These are phyloP conservation scores for Phaffomyces opuntiae DNA, from an alignment of 805 yeast genomes.

Conservation along the genomic window DNA sequence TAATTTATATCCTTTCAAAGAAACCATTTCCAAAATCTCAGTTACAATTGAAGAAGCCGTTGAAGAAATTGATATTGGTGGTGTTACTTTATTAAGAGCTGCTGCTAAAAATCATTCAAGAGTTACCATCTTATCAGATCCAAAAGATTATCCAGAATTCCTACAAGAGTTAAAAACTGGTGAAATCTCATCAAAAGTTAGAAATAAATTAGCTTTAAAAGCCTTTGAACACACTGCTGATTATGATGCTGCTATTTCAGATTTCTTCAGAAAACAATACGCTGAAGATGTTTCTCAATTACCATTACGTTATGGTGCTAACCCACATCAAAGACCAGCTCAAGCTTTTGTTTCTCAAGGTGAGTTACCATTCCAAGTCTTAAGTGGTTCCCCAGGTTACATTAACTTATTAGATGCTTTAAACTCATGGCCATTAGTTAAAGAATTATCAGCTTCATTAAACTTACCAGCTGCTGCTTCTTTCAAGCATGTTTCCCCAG, in stretches of 20 bases:
- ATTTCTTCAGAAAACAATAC: constrained; percentile 95
- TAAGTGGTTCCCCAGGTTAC: constrained; percentile 95
- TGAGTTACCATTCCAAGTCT: constrained; percentile 87
- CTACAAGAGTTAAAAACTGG: constrained; percentile 69
- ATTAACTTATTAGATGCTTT: constrained; percentile 93
- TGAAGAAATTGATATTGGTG: constrained; percentile 97
- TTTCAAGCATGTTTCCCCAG: constrained; percentile 98
- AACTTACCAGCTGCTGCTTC: constrained; percentile 98
- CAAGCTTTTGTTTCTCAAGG: constrained; percentile 89
- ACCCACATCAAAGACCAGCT: constrained; percentile 99
- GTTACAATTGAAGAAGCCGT: constrained; percentile 97
- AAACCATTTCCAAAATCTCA: constrained; percentile 90
- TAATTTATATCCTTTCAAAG: constrained; percentile 96
- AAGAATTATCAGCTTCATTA: constrained; percentile 89
- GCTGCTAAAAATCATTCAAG: constrained; percentile 98
- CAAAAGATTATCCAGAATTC: constrained; percentile 84
- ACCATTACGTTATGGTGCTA: constrained; percentile 96
- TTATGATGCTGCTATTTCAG: constrained; percentile 92
- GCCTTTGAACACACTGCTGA: constrained; percentile 99
- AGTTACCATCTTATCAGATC: constrained; percentile 93
- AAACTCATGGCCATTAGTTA: constrained; percentile 98
- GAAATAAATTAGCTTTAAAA: constrained; percentile 84
- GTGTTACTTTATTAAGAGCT: constrained; percentile 94
- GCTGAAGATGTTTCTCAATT: constrained; percentile 84
- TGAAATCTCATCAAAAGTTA: constrained; percentile 62